These are phyloP conservation scores for Boletus subcaerulescens DNA, from an alignment of 768 basidiomycete species.

Conservation along the genomic window DNA sequence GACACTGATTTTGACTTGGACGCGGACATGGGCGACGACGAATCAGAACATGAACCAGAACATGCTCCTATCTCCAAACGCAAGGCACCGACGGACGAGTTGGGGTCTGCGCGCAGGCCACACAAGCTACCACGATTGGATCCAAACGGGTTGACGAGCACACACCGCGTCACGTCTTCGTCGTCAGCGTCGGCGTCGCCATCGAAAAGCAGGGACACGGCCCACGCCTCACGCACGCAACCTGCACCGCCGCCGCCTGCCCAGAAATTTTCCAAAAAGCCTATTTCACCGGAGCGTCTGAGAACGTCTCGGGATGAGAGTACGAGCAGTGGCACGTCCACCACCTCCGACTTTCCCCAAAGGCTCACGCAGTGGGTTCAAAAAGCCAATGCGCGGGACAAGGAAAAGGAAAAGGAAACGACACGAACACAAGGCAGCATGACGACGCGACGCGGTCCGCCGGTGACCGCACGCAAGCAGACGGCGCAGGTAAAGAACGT, in stretches of 20 bases:
- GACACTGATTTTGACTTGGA: slow-evolving; percentile 14
- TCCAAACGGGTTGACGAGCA: not conserved
- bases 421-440: not conserved
- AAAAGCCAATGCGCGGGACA: slow-evolving; percentile 1
- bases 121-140: slow-evolving; percentile 23
- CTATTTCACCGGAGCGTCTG: not conserved
- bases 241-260: not conserved
- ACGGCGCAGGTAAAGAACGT: slow-evolving; percentile 4
- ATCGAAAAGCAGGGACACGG: not conserved
- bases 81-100: slow-evolving; percentile 20
- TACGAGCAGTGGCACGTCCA: slow-evolving; percentile 8
- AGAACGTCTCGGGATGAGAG: not conserved
- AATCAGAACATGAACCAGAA: slow-evolving; percentile 9
- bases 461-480: slow-evolving; percentile 14
- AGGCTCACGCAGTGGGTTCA: slow-evolving; percentile 19
- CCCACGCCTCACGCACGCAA: slow-evolving; percentile 7
- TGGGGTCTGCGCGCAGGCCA: slow-evolving; percentile 3
- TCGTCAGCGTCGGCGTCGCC: too few species aligned
- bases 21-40: slow-evolving; percentile 22
- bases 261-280: not conserved
- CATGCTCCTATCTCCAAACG: slow-evolving; percentile 23
- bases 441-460: not conserved
- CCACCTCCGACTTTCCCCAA: slow-evolving; percentile 13
- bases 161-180: not conserved
- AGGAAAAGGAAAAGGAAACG: not conserved